Base-by-base conservation (phyloP, 1,139 yeast genomes). In the Sugiyamaella xylanicola region DNA sequence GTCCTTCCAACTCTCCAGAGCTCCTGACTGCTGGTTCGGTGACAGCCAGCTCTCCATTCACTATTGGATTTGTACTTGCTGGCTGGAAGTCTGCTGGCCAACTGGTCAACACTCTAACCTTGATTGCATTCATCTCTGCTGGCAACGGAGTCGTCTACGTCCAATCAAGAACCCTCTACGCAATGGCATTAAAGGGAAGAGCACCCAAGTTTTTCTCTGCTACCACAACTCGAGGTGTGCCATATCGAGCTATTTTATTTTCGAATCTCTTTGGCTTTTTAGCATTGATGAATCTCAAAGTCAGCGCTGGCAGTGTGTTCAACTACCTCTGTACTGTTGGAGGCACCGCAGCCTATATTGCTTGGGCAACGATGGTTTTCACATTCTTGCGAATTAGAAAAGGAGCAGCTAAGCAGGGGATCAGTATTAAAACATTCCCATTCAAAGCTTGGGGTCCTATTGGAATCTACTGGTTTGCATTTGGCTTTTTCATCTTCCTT, bases 21-120 rank as follows among this genome's bases (percentile, higher is more conserved):
- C 52, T 54, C 15, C 43, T 54, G 21, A 51, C 51, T 32, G 53
- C 56, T 9, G 39, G 44, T 2, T 54, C 57, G 1, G 57, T 54
- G 11, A 54, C 57, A 19, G 57, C 57, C 11, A 46, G 53, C n/a
- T 54, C 57, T n/a, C 57, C 57, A 9, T 54, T 54, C n/a, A 54
- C 57, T 20, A 54, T 54, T 32, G 57, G 57, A 16, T 54, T 54
- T 20, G 52, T 40, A 17, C 39, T 51, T 5, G 57, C 53, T 2
- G 57, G 57, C 9, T 54, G 57, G 57, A 25, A 39, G 16, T 41
- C 53, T 22, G 57, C 53, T 21, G 57, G 57, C 7, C 57, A 54
- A 13, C 37, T 54, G 32, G 57, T 54, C 2, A 54, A 54, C 15
- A 17, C 57, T 4, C 19, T 54, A 5, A 54, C 57, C 2, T 36